Evolutionary conservation across 495 filamentous ascomycete genomes (phyloP).

Genomic region (Amniculicola lignicola): DNA sequence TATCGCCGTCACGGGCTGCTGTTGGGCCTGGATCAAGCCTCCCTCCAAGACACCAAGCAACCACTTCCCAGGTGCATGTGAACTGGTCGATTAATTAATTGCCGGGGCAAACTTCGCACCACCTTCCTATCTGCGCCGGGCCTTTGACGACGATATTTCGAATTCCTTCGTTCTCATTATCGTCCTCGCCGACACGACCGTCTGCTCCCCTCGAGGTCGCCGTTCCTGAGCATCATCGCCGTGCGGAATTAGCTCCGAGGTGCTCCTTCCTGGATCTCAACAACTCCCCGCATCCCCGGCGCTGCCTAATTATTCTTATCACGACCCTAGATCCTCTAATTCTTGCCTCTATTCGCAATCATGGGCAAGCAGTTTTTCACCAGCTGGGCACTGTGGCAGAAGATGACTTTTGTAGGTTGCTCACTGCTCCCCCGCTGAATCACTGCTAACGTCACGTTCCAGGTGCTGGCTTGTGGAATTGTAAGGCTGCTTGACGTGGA

Average conservation of each 20-base stretch:
- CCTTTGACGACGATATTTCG: not conserved
- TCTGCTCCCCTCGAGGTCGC: constrained; percentile 13
- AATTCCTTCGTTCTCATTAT: too few relatives aligned
- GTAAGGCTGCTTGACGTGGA: constrained; percentile 39
- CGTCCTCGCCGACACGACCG: too few relatives aligned
- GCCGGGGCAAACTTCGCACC: constrained; percentile 5
- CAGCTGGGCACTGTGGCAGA: constrained; percentile 81
- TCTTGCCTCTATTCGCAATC: constrained; percentile 6
- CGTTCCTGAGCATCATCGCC: not conserved
- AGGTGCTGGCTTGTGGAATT: constrained; percentile 44
- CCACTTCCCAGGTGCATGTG: constrained; percentile 25
- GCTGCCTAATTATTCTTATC: constrained; percentile 7
- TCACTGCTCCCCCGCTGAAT: not conserved
- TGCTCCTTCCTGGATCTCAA: not conserved
- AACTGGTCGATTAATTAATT: constrained; percentile 9
- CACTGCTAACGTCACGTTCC: constrained; percentile 14
- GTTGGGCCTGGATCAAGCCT: not conserved
- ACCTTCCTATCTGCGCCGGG: constrained; percentile 3
- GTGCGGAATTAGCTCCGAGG: constrained; percentile 1
- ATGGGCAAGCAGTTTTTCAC: constrained; percentile 60
- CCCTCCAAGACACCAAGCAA: constrained; percentile 26
- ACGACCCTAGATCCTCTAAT: constrained; percentile 3
- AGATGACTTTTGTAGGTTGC: constrained; percentile 78
- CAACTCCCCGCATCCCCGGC: not conserved
- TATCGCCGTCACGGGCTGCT: not conserved